Evolutionary conservation across 176 grass and related monocot genomes (phyloP), one percentile per base, ranked within the genome.

Genomic region (Oryza australiensis): DNA sequence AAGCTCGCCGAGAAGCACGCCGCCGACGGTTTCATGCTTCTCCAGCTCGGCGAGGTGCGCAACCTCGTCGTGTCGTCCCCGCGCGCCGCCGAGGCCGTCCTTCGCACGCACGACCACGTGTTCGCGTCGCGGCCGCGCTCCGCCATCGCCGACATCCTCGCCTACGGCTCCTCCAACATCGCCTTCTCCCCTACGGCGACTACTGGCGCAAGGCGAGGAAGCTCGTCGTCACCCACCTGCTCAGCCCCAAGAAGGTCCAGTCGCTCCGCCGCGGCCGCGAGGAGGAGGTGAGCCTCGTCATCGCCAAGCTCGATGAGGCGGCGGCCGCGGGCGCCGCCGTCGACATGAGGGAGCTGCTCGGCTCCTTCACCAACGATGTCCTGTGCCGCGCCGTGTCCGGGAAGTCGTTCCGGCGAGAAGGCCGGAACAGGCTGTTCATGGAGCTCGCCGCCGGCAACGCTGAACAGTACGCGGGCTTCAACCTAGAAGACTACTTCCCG

Each of bases 91-190:
- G 22, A 57, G 69, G 86, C 74, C 6, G 26, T 89, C 37, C 11
- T 94, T 22, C 87, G 57, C 18, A 76, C 84, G 51, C 83, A 89
- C 84, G 92, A 94, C 78, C 89, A 78, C 70, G 70, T 79, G 16
- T 87, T 94, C 64, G 86, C 89, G 12, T 87, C 92, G 9, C 89
- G 92, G 9, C 86, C 86, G 3, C 7, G 5, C 5, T 76, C 79
- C 30, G 34, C 14, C 1, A 3, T 77, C 9, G 26, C 30, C 26
- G 48, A 74, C 26, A 15, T 53, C 22, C 70, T 84, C 59, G 3
- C 83, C 10, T 10, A 9, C 24, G 84, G 87, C 2, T 29, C 75
- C 22, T 80, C 71, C 9, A 79, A 89, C 68, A 34, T 92, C 64
- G 45, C 57, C 38, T 73, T 88, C 27, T 18, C 78, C 9, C 85